A percentile compares a stretch with the other conserved stretches of the same genome.
Conservation (phyloP, 1,284 basidiomycete species). For the Rhodotorula sp. region DNA sequence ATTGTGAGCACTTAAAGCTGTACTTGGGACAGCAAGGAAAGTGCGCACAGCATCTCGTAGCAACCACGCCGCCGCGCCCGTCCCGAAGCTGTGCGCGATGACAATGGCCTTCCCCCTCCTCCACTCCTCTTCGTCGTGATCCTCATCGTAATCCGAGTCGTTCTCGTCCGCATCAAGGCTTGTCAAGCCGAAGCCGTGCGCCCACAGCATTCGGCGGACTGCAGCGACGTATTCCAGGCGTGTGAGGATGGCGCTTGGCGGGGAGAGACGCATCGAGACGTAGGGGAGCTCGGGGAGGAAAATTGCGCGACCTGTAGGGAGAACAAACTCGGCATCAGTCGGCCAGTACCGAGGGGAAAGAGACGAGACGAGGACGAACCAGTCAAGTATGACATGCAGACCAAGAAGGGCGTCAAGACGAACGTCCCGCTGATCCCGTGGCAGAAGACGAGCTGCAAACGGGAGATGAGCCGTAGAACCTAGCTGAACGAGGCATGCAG, state of each 20-base stretch:
- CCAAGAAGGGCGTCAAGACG: slow-evolving; percentile 17
- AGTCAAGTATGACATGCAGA: slow-evolving; percentile 6
- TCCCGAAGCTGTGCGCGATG: slow-evolving; percentile 32
- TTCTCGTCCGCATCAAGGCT: slow-evolving; percentile 16
- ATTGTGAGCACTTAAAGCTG: not conserved
- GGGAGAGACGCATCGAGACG: slow-evolving; percentile 34
- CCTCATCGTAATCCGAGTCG: not conserved
- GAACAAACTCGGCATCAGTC: not conserved
- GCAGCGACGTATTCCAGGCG: slow-evolving; percentile 34
- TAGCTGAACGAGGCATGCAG: not conserved
- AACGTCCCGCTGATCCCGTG: slow-evolving; percentile 36
- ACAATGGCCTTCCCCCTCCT: slow-evolving; percentile 29
- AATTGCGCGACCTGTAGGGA: slow-evolving; percentile 20
- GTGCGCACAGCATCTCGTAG: slow-evolving; percentile 31
- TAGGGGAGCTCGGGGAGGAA: slow-evolving; percentile 38
- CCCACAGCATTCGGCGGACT: slow-evolving; percentile 31
- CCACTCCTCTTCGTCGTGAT: slow-evolving; percentile 28
- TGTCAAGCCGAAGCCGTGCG: slow-evolving; percentile 38
- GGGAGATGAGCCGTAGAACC: not conserved
- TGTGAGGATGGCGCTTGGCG: slow-evolving; percentile 28
- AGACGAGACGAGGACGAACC: not conserved
- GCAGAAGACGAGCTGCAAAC: slow-evolving; percentile 27
- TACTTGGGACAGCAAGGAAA: too few species aligned
- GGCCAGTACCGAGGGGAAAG: not conserved
- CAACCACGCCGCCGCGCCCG: slow-evolving; percentile 27